Evolutionary conservation across 352 stramenopile genomes (phyloP), one percentile per base, ranked within the genome.

Genomic region (Phytophthora sojae): DNA sequence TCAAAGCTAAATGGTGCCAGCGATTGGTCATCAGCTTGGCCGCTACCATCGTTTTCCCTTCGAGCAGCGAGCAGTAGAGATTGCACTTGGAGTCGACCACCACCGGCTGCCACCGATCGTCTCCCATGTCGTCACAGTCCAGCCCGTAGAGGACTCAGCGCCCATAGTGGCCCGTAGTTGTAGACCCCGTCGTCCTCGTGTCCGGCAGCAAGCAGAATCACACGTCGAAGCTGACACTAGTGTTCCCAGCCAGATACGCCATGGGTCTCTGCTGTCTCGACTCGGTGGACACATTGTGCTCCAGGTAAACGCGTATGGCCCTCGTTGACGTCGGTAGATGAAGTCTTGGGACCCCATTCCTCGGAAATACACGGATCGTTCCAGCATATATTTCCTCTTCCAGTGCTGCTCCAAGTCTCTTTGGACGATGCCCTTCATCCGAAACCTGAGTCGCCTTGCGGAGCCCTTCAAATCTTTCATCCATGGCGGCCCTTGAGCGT

Each of bases 1-100:
- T 68, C 4, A 80, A 60, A 4, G 62, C 74, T 37, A 84, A 32
- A 30, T 85, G 72, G 25, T 81, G 75, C 78, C 78, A 85, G 11
- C 60, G 66, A 12, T 68, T 58, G 6, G 57, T 26, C 50, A 63
- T 32, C 2, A 86, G 53, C 1, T 59, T 30, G 23, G 59, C n/a
- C 1, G 66, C 71, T 49, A 76, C 58, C 14, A 71, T 63, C n/a
- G 57, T 60, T 39, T 59, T 59, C 14, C 61, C 60, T 45, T 65
- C 70, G 8, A 81, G 53, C 37, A 81, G 53, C 1, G 70, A 76
- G 56, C 75, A 79, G 53, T 77, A 77, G 6, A 79, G 64, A 49
- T 76, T 81, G 30, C 45, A 64, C 1, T 69, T 37, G 4, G 67
- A 66, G 19, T 76, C 66, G 53, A 81, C 59, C 51, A 75, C 65